A percentile compares a stretch with the other conserved stretches of the same genome.
These are phyloP conservation scores for Ehretia macrophylla DNA, from an alignment of 257 asterid species.

Conservation along the genomic window DNA sequence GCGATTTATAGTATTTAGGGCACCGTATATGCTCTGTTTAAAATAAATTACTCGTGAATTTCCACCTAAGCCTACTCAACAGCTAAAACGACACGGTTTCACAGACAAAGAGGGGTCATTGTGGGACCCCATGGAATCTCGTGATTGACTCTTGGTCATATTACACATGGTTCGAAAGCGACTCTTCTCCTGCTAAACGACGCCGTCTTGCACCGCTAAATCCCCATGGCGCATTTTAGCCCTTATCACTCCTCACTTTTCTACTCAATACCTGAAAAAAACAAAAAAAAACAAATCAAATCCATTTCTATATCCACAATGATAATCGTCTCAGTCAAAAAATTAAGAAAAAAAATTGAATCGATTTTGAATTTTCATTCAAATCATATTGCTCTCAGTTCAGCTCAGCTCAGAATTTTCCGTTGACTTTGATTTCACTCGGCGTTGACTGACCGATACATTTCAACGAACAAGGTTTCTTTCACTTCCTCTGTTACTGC, in stretches of 20 bases:
- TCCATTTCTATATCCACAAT: background rate
- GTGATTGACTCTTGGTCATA: background rate
- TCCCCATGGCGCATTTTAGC: background rate
- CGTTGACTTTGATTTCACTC: background rate
- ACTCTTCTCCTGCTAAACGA: background rate
- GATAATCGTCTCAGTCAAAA: background rate
- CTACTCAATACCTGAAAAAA: background rate
- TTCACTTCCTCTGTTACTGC: background rate
- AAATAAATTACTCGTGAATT: too few relatives aligned
- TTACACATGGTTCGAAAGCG: too few relatives aligned
- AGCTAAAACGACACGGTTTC: background rate
- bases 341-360: too few relatives aligned
- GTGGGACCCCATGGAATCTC: background rate
- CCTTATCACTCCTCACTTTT: background rate
- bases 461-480: background rate
- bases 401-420: background rate
- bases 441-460: background rate
- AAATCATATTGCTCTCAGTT: background rate
- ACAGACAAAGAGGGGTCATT: background rate
- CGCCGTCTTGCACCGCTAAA: background rate
- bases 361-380: background rate
- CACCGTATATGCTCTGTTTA: too few relatives aligned
- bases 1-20: too few relatives aligned
- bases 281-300: background rate
- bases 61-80: too few relatives aligned